Conservation (phyloP, 768 basidiomycete species). For the Roridomyces roridus region DNA sequence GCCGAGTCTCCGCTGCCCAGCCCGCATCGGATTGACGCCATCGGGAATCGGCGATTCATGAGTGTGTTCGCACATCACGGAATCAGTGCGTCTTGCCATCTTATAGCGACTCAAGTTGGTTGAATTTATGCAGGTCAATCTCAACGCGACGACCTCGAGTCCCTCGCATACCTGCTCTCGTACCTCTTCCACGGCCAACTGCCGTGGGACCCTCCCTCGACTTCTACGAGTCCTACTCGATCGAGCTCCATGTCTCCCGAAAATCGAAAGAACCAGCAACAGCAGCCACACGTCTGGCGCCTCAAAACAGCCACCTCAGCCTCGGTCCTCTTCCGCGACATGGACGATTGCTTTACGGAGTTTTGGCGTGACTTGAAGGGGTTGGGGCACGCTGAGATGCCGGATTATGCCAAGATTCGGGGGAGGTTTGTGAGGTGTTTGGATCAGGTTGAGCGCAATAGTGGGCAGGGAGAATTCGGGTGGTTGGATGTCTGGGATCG, state of each 20-base stretch:
- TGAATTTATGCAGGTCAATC: slow-evolving; percentile 31
- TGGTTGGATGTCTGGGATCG: slow-evolving; percentile 22
- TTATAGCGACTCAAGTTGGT: not conserved
- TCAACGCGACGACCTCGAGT: slow-evolving; percentile 44
- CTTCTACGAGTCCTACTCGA: not conserved
- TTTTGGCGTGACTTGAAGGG: slow-evolving; percentile 38
- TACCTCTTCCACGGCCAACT: slow-evolving; percentile 36
- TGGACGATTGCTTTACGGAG: slow-evolving; percentile 33
- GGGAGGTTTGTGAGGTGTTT: slow-evolving; percentile 29
- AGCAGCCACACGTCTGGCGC: slow-evolving; percentile 32
- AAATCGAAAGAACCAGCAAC: not conserved
- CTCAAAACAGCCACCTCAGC: slow-evolving; percentile 36
- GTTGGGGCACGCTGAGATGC: slow-evolving; percentile 37
- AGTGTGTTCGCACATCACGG: slow-evolving; percentile 39
- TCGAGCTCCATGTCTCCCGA: not conserved
- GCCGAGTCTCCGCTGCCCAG: slow-evolving; percentile 24
- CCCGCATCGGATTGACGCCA: slow-evolving; percentile 21
- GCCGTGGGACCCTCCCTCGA: slow-evolving; percentile 44
- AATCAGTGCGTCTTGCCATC: slow-evolving; percentile 29
- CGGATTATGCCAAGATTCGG: slow-evolving; percentile 33
- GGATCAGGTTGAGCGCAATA: slow-evolving; percentile 16
- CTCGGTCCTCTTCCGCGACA: slow-evolving; percentile 31
- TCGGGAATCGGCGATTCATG: slow-evolving; percentile 38
- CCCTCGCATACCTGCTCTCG: slow-evolving; percentile 41
- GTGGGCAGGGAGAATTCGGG: not conserved